Conservation (phyloP, 805 yeast species). For the Zygotorulaspora florentina region DNA sequence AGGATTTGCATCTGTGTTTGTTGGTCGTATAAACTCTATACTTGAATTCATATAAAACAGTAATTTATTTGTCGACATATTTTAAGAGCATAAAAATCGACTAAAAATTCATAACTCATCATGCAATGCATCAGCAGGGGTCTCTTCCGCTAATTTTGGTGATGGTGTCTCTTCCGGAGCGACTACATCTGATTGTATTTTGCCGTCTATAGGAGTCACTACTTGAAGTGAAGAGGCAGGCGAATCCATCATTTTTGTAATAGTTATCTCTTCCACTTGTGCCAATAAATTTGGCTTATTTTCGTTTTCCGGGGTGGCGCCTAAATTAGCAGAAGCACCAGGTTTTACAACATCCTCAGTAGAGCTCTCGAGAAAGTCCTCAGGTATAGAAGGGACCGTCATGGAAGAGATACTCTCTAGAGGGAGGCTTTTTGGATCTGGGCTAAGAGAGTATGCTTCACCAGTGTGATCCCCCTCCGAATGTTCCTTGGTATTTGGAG, state of each 20-base stretch:
- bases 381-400: neutral
- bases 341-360: neutral
- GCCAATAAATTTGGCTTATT: too few relatives aligned
- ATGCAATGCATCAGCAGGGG: constrained; percentile 4
- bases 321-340: too few relatives aligned
- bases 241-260: neutral
- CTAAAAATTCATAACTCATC: constrained; percentile 7
- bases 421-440: too few relatives aligned
- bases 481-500: neutral
- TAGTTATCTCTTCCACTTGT: neutral
- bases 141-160: neutral
- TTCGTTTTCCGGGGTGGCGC: too few relatives aligned
- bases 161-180: neutral
- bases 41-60: neutral
- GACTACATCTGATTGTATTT: neutral
- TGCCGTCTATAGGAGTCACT: neutral
- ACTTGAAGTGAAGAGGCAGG: neutral
- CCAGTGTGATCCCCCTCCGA: neutral
- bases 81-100: neutral
- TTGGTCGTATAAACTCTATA: neutral
- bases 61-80: neutral
- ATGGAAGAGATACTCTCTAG: neutral
- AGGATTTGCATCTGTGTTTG: neutral
- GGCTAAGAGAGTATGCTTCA: neutral
- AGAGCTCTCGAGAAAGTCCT: neutral